phyloP scores from a whole-genome alignment of 805 yeast species.

The Candida patagonica region DNA sequence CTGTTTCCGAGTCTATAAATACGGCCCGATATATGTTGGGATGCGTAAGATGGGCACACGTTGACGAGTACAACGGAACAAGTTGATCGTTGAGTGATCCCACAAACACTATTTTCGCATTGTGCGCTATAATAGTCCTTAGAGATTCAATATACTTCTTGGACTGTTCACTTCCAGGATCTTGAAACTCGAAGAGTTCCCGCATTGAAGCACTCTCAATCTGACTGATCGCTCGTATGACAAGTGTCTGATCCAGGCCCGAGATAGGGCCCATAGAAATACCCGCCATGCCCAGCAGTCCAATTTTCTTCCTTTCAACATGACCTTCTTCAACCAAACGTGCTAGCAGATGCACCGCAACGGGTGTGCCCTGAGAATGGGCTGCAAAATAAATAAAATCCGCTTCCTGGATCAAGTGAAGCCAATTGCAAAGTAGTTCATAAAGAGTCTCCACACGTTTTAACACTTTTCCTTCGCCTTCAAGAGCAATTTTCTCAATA shows the following conservation, averaged over 20 bases:
- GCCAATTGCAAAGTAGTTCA: constrained; percentile 61
- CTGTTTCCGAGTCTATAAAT: constrained; percentile 73
- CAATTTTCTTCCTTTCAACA: constrained; percentile 39
- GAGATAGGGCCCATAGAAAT: constrained; percentile 89
- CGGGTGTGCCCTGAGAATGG: constrained; percentile 96
- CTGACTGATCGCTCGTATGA: constrained; percentile 81
- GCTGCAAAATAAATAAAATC: constrained; percentile 88
- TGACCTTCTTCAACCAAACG: constrained; percentile 55
- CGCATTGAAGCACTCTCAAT: constrained; percentile 79
- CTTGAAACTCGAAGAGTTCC: constrained; percentile 84
- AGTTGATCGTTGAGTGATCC: constrained; percentile 92
- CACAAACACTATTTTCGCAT: constrained; percentile 70
- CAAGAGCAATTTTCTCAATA: constrained; percentile 87
- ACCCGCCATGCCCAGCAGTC: constrained; percentile 91
- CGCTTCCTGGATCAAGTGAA: constrained; percentile 43
- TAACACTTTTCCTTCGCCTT: constrained; percentile 84
- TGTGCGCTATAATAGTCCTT: constrained; percentile 51
- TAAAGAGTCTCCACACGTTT: constrained; percentile 79
- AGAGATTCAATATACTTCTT: constrained; percentile 60
- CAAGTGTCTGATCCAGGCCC: constrained; percentile 75
- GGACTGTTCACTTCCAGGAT: constrained; percentile 62
- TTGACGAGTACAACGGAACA: constrained; percentile 85
- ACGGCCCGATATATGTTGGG: constrained; percentile 87
- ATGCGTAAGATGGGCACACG: constrained; percentile 73
- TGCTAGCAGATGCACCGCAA: constrained; percentile 70